Conservation (phyloP, 176 grass and related monocot species). For the Cenchrus americanus region DNA sequence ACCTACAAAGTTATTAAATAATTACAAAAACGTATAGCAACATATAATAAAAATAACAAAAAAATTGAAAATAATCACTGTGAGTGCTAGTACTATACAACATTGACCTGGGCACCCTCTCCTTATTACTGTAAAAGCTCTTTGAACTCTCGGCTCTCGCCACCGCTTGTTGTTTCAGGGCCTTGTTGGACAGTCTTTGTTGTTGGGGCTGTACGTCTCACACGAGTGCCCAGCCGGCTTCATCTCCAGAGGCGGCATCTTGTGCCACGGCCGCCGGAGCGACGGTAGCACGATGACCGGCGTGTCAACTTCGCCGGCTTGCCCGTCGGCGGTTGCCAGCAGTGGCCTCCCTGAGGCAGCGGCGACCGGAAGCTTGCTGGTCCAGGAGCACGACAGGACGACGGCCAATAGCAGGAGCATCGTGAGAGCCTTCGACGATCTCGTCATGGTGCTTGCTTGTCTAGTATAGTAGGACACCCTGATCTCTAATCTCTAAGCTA, state of each 20-base stretch:
- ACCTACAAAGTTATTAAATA: too few relatives aligned
- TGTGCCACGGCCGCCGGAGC: background rate
- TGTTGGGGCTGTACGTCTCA: slow-evolving; percentile 25
- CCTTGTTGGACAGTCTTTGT: background rate
- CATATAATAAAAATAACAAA: background rate
- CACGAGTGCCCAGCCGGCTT: slow-evolving; percentile 29
- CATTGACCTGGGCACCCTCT: background rate
- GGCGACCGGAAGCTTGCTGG: background rate
- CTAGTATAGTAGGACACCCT: background rate
- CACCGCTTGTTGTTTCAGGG: background rate
- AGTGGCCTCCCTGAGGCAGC: background rate
- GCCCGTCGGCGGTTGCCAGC: background rate
- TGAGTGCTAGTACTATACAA: too few relatives aligned
- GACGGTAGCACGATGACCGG: slow-evolving; percentile 17
- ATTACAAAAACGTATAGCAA: background rate
- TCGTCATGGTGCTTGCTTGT: background rate
- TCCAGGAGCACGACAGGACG: background rate
- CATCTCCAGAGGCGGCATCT: slow-evolving; percentile 31
- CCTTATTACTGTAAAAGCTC: background rate
- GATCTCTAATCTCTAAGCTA: background rate
- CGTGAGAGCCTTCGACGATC: background rate
- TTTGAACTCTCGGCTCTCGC: background rate
- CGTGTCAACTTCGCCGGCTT: background rate
- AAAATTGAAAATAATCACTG: background rate
- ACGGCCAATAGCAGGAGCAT: background rate